Base-by-base conservation (phyloP, 768 basidiomycete species). In the Astraeus odoratus region DNA sequence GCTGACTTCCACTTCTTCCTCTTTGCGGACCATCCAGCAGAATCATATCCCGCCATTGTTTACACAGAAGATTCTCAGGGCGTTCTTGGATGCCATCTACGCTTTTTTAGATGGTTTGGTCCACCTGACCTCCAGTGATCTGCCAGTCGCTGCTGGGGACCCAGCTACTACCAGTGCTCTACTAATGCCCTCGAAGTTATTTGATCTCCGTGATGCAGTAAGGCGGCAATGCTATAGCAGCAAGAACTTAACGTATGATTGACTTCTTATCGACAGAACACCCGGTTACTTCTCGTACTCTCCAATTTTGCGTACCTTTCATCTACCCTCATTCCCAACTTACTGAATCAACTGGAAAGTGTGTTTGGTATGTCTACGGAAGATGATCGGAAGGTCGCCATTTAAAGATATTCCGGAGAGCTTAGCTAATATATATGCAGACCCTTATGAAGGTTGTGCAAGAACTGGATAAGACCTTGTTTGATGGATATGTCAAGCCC, bases 71-170 rank as follows among this genome's bases (percentile, higher is more conserved):
- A 82, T 95, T 49, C 82, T 80, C 8, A 85, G 81, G 57, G 78
- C 90, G 1, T 96, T 95, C 66, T 59, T 94, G 54, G 93, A 97
- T 57, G 75, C 81, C 0, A 56, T 93, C 24, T 92, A 94, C 59
- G 81, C 82, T 13, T 82, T 95, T 56, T 67, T 96, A 31, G 91
- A 95, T 55, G 92, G 94, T 2, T 66, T 95, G 42, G 80, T 90
- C 16, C 77, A 80, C 35, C 73, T 95, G 16, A 87, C 88, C 12
- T 86, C 75, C 24, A 77, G 84, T 43, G 84, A 86, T 51, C 76
- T 76, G 15, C 75, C 76, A 19, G 64, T 49, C 2, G 19, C 40
- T 8, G 33, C 33, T 5, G 58, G 58, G 19, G 24, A 16, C 5
- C 23, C 13, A 23, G 37, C 23, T 24, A 34, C 42, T n/a, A 25